These are phyloP conservation scores for Heritiera littoralis DNA, from an alignment of 345 rosid genomes.

Conservation along the genomic window DNA sequence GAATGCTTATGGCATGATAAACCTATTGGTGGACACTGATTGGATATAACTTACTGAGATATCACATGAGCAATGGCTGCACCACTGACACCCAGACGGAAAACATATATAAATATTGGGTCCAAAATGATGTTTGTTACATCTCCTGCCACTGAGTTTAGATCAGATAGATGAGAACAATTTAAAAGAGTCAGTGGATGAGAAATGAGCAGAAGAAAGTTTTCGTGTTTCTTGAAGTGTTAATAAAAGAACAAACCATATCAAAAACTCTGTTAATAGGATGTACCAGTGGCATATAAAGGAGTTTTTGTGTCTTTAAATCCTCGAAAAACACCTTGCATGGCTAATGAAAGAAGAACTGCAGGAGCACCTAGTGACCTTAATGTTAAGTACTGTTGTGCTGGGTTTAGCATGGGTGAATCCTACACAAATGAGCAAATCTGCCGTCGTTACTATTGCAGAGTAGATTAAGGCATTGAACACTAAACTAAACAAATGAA, in stretches of 20 bases:
- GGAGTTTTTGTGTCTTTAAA: constrained; percentile 89
- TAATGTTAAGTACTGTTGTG: constrained; percentile 67
- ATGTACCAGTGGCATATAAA: constrained; percentile 69
- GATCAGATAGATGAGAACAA: constrained; percentile 27
- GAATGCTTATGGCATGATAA: background rate
- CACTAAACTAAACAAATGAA: background rate
- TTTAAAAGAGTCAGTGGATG: background rate
- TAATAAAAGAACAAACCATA: background rate
- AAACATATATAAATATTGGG: constrained; percentile 71
- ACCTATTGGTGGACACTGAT: background rate
- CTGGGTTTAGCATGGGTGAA: constrained; percentile 81
- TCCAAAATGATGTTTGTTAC: constrained; percentile 77
- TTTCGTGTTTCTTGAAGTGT: background rate
- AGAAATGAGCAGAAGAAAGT: background rate
- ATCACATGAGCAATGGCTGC: constrained; percentile 95
- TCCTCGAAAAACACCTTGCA: constrained; percentile 92
- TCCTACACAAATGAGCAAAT: constrained; percentile 41
- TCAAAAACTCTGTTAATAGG: background rate
- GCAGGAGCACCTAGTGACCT: constrained; percentile 97
- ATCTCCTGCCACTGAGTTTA: constrained; percentile 76
- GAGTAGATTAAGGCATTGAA: background rate
- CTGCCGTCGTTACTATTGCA: constrained; percentile 8
- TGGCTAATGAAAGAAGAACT: constrained; percentile 79
- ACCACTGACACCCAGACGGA: constrained; percentile 70
- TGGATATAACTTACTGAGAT: constrained; percentile 70